phyloP scores from a whole-genome alignment of 805 yeast species.

The Candida gorgasii region DNA sequence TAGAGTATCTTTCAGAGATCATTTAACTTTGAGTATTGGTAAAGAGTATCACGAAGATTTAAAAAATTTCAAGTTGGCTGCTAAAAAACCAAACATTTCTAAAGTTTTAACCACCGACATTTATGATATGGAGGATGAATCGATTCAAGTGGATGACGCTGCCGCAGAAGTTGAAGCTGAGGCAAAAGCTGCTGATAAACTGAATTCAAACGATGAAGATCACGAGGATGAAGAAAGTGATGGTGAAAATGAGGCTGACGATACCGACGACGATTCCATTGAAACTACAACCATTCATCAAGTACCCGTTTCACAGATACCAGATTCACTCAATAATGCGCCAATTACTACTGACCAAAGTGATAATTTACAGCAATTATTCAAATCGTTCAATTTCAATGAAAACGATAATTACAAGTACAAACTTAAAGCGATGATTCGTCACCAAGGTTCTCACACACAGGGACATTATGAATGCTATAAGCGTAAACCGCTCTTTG shows the following conservation, averaged over 20 bases:
- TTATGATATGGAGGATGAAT: slow-evolving; percentile 33
- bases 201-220: slow-evolving; percentile 14
- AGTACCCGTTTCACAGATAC: slow-evolving; percentile 13
- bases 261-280: slow-evolving; percentile 22
- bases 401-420: slow-evolving; percentile 50
- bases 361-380: slow-evolving; percentile 34
- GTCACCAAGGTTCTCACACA: slow-evolving; percentile 87
- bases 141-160: slow-evolving; percentile 38
- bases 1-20: slow-evolving; percentile 63
- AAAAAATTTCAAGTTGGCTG: slow-evolving; percentile 32
- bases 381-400: slow-evolving; percentile 38
- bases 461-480: slow-evolving; percentile 92
- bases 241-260: slow-evolving; percentile 8
- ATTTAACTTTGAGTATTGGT: slow-evolving; percentile 49
- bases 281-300: slow-evolving; percentile 16
- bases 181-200: neutral
- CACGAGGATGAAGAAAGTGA: slow-evolving; percentile 23
- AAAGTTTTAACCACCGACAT: slow-evolving; percentile 29
- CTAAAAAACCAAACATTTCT: slow-evolving; percentile 16
- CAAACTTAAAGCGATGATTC: slow-evolving; percentile 66
- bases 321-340: slow-evolving; percentile 35
- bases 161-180: slow-evolving; percentile 31
- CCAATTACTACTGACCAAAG: slow-evolving; percentile 42
- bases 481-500: slow-evolving; percentile 68
- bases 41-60: slow-evolving; percentile 37